phyloP scores from a whole-genome alignment of 169 alveolate genomes.

The Eimeria sp. region DNA sequence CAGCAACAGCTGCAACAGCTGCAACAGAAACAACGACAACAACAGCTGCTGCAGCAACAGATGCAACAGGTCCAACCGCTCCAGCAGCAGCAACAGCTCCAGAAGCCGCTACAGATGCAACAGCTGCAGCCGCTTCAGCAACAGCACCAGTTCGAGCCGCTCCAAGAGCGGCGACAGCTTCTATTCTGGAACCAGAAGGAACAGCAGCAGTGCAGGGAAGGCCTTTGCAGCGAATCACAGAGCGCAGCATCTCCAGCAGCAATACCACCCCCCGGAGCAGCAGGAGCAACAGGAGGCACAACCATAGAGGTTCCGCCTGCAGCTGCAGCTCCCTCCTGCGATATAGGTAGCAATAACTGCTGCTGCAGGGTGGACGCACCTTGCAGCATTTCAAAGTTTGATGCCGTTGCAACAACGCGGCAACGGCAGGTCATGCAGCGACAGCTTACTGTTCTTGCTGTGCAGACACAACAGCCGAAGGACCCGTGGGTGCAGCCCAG shows the following conservation, averaged over 20 bases:
- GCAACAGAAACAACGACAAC: neutral
- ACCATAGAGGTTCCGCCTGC: neutral
- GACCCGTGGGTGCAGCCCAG: neutral
- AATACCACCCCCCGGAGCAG: neutral
- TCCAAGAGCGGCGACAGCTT: neutral
- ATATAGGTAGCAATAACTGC: neutral
- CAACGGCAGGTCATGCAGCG: slow-evolving; percentile 14
- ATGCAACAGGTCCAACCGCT: neutral
- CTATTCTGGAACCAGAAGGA: neutral
- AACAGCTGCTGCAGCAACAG: neutral
- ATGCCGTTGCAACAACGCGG: neutral
- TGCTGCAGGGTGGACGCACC: neutral
- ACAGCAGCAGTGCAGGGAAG: neutral
- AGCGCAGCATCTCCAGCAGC: slow-evolving; percentile 15
- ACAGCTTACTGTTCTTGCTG: neutral
- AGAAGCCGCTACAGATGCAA: too few species aligned
- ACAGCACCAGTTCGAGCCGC: neutral
- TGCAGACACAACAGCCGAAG: neutral
- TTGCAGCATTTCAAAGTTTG: neutral
- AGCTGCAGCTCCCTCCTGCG: neutral
- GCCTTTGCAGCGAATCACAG: neutral
- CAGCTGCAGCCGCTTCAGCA: too few species aligned
- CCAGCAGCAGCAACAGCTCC: neutral
- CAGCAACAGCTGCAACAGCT: neutral
- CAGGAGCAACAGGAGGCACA: slow-evolving; percentile 13